These are phyloP conservation scores for Trichoderma brevicompactum DNA, from an alignment of 2,329 filamentous ascomycete genomes.

Conservation along the genomic window DNA sequence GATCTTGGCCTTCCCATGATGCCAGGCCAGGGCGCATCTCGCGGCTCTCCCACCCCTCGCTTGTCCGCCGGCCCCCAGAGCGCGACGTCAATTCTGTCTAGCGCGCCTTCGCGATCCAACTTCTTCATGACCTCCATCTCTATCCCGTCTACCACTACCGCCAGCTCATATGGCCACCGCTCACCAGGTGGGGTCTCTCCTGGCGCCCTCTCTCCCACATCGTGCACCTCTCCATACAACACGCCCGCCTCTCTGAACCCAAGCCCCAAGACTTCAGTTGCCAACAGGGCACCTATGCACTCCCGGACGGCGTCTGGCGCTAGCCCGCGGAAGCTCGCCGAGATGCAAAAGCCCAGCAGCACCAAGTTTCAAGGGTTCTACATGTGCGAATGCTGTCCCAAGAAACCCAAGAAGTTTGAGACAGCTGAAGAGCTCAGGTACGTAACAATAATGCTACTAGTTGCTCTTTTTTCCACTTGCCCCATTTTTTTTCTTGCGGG, in stretches of 20 bases:
- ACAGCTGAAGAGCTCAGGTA: constrained; percentile 83
- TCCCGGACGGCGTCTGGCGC: constrained; percentile 53
- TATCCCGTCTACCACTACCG: constrained; percentile 48
- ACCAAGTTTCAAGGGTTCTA: constrained; percentile 59
- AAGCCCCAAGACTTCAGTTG: constrained; percentile 54
- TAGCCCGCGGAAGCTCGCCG: constrained; percentile 57
- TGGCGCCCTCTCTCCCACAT: constrained; percentile 56
- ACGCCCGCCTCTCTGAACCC: constrained; percentile 54
- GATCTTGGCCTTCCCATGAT: constrained; percentile 49
- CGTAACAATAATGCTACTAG: constrained; percentile 2
- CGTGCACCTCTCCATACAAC: constrained; percentile 55
- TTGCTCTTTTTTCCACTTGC: neutral
- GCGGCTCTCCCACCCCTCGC: constrained; percentile 58
- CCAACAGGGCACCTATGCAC: constrained; percentile 46
- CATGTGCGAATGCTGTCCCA: constrained; percentile 93
- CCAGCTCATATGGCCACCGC: constrained; percentile 51
- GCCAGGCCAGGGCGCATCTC: constrained; percentile 46
- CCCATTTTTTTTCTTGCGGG: neutral
- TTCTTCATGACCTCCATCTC: constrained; percentile 55
- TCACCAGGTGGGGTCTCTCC: constrained; percentile 53
- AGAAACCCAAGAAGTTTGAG: constrained; percentile 96
- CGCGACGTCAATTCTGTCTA: constrained; percentile 49
- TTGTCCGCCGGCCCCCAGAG: constrained; percentile 53
- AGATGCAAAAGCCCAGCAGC: constrained; percentile 52
- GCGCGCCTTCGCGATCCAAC: constrained; percentile 47